Percentiles rank a stretch among this genome's conserved stretches.
Conservation (phyloP, 2,329 filamentous ascomycete genomes). For the Allantophomopsis lycopodina region DNA sequence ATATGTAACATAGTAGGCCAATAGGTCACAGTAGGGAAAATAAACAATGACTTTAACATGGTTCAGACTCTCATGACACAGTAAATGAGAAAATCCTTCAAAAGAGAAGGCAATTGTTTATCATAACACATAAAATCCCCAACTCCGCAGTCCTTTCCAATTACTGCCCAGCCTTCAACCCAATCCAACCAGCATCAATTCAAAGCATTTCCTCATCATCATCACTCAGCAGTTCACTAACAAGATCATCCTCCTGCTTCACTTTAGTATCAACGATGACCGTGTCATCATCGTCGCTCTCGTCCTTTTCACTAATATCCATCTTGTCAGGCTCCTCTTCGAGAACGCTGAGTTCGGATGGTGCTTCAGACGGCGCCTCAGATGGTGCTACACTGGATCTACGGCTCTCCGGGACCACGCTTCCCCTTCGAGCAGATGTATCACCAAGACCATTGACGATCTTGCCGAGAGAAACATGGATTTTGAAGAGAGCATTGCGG, state of each 20-base stretch:
- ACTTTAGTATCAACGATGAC: not conserved
- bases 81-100: too few relatives aligned
- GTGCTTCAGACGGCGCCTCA: constrained; percentile 17
- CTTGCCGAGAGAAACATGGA: constrained; percentile 53
- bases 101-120: too few relatives aligned
- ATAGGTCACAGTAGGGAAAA: too few relatives aligned
- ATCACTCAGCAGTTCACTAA: constrained; percentile 17
- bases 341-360: constrained; percentile 20
- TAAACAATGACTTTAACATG: too few relatives aligned
- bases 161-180: not conserved
- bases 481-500: constrained; percentile 53
- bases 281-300: constrained; percentile 1
- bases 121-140: too few relatives aligned
- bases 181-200: not conserved
- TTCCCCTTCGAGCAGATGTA: constrained; percentile 6
- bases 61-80: too few relatives aligned
- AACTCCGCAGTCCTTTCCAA: too few relatives aligned
- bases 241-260: constrained; percentile 8
- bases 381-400: constrained; percentile 1
- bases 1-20: too few relatives aligned
- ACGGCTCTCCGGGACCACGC: constrained; percentile 1
- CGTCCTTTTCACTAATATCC: constrained; percentile 9
- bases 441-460: constrained; percentile 48
- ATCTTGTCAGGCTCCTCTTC: constrained; percentile 27
- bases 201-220: constrained; percentile 7